A percentile compares a stretch with the other conserved stretches of the same genome.
These are phyloP conservation scores for Musa troglodytarum DNA, from an alignment of 176 grass and related monocot species.

Conservation along the genomic window DNA sequence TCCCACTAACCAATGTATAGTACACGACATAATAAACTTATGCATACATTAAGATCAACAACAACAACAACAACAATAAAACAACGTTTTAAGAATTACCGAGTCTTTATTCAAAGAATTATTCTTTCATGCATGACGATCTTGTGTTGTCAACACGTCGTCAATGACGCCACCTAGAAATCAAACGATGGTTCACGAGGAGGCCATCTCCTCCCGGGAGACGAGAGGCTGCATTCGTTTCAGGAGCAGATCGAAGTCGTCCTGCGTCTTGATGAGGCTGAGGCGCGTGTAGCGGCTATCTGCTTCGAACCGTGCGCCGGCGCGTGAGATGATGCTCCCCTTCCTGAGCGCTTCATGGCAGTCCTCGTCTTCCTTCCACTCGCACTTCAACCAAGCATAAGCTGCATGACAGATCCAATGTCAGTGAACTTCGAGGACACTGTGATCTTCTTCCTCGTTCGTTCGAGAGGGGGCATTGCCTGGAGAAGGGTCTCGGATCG, in stretches of 20 bases:
- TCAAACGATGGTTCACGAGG: too few species aligned
- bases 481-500: conserved; percentile 8
- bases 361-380: neutral
- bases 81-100: too few species aligned
- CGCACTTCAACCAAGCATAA: conserved; percentile 8
- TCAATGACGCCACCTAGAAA: too few species aligned
- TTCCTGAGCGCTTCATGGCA: neutral
- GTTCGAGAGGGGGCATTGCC: neutral
- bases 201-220: neutral
- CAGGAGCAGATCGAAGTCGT: neutral
- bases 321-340: neutral
- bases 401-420: neutral
- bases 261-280: neutral
- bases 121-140: too few species aligned
- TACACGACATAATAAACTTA: too few species aligned
- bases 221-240: neutral
- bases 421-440: neutral
- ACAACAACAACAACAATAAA: too few species aligned
- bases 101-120: too few species aligned
- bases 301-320: neutral
- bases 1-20: too few species aligned
- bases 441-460: neutral
- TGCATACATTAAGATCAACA: too few species aligned
- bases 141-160: too few species aligned
- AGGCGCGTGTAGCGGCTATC: neutral